These are phyloP conservation scores for Gnomoniopsis sp. DNA, from an alignment of 2,329 filamentous ascomycete genomes.

Conservation along the genomic window DNA sequence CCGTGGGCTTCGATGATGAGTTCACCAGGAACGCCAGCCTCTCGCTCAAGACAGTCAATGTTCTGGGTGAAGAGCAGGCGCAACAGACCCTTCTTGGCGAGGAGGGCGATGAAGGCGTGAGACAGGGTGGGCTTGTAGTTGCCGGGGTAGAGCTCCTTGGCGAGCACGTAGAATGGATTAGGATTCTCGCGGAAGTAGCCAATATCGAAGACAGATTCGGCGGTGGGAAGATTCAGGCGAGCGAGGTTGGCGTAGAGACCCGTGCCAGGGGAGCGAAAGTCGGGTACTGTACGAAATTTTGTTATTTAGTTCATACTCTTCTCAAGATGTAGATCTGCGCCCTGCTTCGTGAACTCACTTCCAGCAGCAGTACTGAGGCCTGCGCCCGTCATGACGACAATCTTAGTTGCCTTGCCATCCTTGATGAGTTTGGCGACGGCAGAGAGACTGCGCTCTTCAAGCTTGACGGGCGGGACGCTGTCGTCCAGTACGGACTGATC, in stretches of 20 bases:
- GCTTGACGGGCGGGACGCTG: conserved; percentile 58
- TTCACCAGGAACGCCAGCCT: conserved; percentile 76
- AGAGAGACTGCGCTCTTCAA: conserved; percentile 66
- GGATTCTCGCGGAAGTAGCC: conserved; percentile 82
- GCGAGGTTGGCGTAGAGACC: conserved; percentile 92
- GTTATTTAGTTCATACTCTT: background rate
- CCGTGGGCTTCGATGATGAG: conserved; percentile 92
- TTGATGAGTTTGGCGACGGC: conserved; percentile 80
- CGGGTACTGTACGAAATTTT: conserved; percentile 65
- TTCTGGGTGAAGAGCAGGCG: conserved; percentile 94
- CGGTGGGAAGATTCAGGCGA: conserved; percentile 78
- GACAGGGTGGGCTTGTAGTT: conserved; percentile 85
- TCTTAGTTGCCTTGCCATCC: conserved; percentile 60
- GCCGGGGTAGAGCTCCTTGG: conserved; percentile 88
- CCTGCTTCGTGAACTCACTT: conserved; percentile 38
- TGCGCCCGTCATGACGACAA: conserved; percentile 88
- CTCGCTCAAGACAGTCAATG: conserved; percentile 90
- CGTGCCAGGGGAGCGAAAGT: conserved; percentile 90
- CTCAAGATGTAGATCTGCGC: background rate
- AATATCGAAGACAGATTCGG: conserved; percentile 94
- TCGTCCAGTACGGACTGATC: conserved; percentile 71
- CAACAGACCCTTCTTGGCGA: conserved; percentile 74
- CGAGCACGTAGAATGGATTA: conserved; percentile 86
- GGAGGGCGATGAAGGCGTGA: conserved; percentile 81
- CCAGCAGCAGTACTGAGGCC: conserved; percentile 77